phyloP scores from a whole-genome alignment of 345 rosid species.

The Syzygium oleosum region DNA sequence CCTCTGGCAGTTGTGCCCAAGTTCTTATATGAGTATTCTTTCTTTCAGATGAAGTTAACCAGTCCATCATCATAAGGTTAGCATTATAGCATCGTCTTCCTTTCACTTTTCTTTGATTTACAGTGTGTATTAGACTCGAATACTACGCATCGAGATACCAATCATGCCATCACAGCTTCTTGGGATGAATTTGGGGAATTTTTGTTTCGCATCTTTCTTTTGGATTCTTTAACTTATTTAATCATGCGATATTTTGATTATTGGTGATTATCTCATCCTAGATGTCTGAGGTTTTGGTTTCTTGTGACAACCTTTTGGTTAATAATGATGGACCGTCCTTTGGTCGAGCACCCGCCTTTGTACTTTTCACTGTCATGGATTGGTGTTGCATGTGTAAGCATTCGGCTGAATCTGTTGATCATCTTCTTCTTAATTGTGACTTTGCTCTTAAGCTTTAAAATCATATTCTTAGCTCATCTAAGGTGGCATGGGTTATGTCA shows the following conservation, averaged over 20 bases:
- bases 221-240: neutral
- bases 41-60: constrained; percentile 95
- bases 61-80: constrained; percentile 97
- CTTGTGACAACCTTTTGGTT: neutral
- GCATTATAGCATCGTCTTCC: constrained; percentile 4
- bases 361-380: neutral
- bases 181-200: neutral
- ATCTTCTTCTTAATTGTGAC: neutral
- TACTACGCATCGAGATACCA: neutral
- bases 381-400: neutral
- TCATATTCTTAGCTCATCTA: neutral
- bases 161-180: neutral
- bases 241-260: neutral
- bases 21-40: constrained; percentile 16
- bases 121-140: neutral
- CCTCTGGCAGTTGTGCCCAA: neutral
- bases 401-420: neutral
- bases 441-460: neutral
- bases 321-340: neutral
- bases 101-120: neutral
- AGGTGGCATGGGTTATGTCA: neutral
- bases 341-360: neutral
- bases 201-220: neutral
- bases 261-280: neutral
- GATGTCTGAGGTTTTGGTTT: neutral